These are phyloP conservation scores for Cajanus cajan DNA, from an alignment of 306 rosid genomes.

Conservation along the genomic window DNA sequence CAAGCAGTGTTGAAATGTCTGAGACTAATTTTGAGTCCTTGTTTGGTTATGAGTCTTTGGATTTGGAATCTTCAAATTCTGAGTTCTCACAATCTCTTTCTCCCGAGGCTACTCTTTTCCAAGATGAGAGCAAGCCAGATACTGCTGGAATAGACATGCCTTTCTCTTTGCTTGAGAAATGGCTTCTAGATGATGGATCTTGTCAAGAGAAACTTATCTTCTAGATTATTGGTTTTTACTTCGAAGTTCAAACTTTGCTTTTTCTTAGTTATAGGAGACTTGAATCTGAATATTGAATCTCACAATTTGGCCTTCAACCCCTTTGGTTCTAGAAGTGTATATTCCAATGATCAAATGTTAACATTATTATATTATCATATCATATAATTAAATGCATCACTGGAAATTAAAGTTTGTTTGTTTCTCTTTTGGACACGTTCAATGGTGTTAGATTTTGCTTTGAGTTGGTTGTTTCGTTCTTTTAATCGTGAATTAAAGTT, in stretches of 20 bases:
- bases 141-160: conserved; percentile 34
- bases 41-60: conserved; percentile 59
- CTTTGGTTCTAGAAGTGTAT: conserved; percentile 35
- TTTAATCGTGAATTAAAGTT: background rate
- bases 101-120: conserved; percentile 51
- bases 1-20: conserved; percentile 22
- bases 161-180: conserved; percentile 69
- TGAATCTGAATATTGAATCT: background rate
- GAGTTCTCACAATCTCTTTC: conserved; percentile 58
- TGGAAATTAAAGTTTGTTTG: background rate
- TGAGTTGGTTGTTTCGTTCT: background rate
- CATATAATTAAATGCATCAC: background rate
- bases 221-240: background rate
- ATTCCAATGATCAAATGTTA: conserved; percentile 15
- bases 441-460: background rate
- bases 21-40: conserved; percentile 45
- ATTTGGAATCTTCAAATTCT: conserved; percentile 64
- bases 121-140: conserved; percentile 55
- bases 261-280: conserved; percentile 28
- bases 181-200: conserved; percentile 69
- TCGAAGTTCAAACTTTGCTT: background rate
- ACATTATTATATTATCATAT: background rate
- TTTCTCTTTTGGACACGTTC: conserved; percentile 1
- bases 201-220: background rate
- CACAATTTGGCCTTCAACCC: conserved; percentile 24